Percentiles rank a stretch among this genome's conserved stretches.
These are phyloP conservation scores for Russula olivacea DNA, from an alignment of 768 basidiomycete species.

Conservation along the genomic window DNA sequence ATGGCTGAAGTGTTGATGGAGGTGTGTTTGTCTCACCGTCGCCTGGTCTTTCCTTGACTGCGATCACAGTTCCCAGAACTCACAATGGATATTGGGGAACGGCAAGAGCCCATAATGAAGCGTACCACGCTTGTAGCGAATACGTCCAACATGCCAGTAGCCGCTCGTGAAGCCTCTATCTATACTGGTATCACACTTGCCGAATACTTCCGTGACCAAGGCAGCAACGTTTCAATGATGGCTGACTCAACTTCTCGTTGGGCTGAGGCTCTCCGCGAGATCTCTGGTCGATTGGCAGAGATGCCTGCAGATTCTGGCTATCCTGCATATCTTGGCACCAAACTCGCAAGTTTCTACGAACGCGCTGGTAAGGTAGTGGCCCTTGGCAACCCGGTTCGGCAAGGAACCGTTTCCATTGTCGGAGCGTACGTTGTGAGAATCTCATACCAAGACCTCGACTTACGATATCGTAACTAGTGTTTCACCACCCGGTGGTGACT, in stretches of 20 bases:
- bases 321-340: conserved; percentile 93
- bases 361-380: conserved; percentile 95
- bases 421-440: conserved; percentile 71
- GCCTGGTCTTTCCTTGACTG: conserved; percentile 22
- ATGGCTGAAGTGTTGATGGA: conserved; percentile 99
- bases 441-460: background rate
- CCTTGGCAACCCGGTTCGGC: conserved; percentile 78
- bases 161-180: conserved; percentile 97
- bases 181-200: conserved; percentile 99
- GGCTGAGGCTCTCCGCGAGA: conserved; percentile 99
- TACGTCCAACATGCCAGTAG: conserved; percentile 99
- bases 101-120: conserved; percentile 99
- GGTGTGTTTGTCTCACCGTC: conserved; percentile 36
- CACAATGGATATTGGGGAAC: conserved; percentile 85
- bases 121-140: conserved; percentile 98
- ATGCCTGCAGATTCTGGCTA: conserved; percentile 99
- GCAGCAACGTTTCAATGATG: conserved; percentile 98
- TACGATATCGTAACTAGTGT: conserved; percentile 48
- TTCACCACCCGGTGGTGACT: conserved; percentile 98
- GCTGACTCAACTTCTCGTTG: conserved; percentile 98
- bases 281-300: conserved; percentile 96
- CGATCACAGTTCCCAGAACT: conserved; percentile 70
- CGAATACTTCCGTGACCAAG: conserved; percentile 99
- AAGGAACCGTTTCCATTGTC: conserved; percentile 96
- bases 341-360: conserved; percentile 97